These are phyloP conservation scores for Arctium lappa DNA, from an alignment of 129 eudicot species.

Conservation along the genomic window DNA sequence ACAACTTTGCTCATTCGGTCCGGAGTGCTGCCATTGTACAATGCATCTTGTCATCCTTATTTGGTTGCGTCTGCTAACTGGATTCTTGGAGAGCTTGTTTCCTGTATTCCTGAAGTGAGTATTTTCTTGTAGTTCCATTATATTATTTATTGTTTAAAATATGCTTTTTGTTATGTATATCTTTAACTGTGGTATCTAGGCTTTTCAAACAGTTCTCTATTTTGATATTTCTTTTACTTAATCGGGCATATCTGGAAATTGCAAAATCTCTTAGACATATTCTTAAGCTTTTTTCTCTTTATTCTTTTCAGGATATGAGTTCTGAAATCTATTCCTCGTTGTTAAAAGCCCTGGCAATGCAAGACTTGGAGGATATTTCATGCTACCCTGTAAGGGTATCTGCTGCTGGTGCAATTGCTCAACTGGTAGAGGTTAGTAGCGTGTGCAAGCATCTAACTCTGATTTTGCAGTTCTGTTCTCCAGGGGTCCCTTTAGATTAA, in stretches of 20 bases:
- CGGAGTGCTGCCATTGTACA: constrained; percentile 61
- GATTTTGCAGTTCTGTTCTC: neutral
- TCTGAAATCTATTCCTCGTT: constrained; percentile 53
- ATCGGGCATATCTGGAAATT: neutral
- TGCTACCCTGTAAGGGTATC: constrained; percentile 68
- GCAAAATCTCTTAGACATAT: neutral
- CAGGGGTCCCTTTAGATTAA: neutral
- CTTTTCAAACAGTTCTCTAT: neutral
- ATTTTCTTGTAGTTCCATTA: neutral
- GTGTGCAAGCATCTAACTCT: neutral
- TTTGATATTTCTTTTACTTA: neutral
- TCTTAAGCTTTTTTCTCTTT: neutral
- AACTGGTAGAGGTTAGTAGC: constrained; percentile 63
- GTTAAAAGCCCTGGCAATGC: constrained; percentile 55
- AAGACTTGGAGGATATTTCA: constrained; percentile 46
- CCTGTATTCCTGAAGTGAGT: constrained; percentile 64
- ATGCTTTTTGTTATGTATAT: neutral
- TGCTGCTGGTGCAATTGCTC: constrained; percentile 74
- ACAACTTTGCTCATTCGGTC: constrained; percentile 46
- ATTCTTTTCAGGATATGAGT: constrained; percentile 59
- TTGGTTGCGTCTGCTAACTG: constrained; percentile 75
- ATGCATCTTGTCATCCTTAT: constrained; percentile 49
- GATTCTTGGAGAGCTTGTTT: constrained; percentile 75
- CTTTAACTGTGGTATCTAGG: neutral
- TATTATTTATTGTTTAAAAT: constrained; percentile 15